A percentile compares a stretch with the other conserved stretches of the same genome.
These are phyloP conservation scores for Phoma sp. DNA, from an alignment of 2,329 filamentous ascomycete species.

Conservation along the genomic window DNA sequence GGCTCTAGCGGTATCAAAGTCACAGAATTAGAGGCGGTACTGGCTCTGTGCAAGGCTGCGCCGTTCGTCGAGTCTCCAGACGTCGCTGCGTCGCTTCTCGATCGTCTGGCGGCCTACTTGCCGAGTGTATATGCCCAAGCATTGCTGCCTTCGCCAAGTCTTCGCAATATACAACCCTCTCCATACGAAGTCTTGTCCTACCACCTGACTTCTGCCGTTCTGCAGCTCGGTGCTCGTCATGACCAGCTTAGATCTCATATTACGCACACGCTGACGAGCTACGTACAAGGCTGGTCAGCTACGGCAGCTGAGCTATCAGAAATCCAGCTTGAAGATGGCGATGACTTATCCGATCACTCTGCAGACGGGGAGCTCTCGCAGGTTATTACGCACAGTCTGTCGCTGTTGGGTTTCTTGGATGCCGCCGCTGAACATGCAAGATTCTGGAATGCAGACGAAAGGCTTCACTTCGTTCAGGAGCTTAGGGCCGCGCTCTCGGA, in stretches of 20 bases:
- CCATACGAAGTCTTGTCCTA: slow-evolving; percentile 85
- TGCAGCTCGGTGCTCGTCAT: slow-evolving; percentile 80
- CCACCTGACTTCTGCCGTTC: slow-evolving; percentile 77
- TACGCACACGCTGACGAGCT: slow-evolving; percentile 70
- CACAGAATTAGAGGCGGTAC: slow-evolving; percentile 87
- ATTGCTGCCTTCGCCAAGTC: slow-evolving; percentile 79
- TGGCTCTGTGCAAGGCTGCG: slow-evolving; percentile 90
- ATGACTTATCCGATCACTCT: slow-evolving; percentile 57
- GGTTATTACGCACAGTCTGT: slow-evolving; percentile 79
- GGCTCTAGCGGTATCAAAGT: slow-evolving; percentile 61
- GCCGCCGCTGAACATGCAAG: slow-evolving; percentile 77
- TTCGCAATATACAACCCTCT: slow-evolving; percentile 81
- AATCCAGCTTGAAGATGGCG: slow-evolving; percentile 59
- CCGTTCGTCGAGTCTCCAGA: slow-evolving; percentile 72
- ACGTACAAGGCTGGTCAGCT: slow-evolving; percentile 72
- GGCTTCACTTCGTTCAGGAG: slow-evolving; percentile 73
- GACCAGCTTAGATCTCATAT: slow-evolving; percentile 70
- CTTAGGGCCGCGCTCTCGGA: slow-evolving; percentile 80
- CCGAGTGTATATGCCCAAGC: slow-evolving; percentile 81
- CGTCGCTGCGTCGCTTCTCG: slow-evolving; percentile 78
- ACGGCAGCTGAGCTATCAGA: slow-evolving; percentile 63
- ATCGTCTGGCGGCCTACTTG: slow-evolving; percentile 82
- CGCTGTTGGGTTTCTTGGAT: slow-evolving; percentile 87
- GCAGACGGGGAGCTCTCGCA: slow-evolving; percentile 62
- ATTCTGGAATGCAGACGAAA: slow-evolving; percentile 80